Evolutionary conservation across 441 rosid species (phyloP).

Genomic region (Iberis amara): DNA sequence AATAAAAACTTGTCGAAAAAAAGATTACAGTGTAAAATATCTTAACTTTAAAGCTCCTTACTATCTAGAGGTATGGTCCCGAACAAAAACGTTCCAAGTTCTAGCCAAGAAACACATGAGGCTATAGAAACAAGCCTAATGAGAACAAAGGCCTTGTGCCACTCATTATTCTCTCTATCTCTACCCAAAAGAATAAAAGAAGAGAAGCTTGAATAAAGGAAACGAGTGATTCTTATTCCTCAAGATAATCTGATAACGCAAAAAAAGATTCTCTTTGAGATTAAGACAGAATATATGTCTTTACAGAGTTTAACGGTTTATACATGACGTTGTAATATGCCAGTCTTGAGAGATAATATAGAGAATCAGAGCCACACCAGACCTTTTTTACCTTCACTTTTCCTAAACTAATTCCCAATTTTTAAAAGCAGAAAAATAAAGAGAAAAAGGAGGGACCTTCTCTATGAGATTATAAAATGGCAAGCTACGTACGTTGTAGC

Average conservation of each 20-base stretch:
- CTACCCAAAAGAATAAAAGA: conserved; percentile 1
- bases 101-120: conserved; percentile 19
- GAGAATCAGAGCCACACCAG: conserved; percentile 31
- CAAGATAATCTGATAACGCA: conserved; percentile 29
- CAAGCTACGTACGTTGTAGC: conserved; percentile 23
- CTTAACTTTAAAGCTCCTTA: neutral
- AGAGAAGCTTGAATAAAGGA: conserved; percentile 18
- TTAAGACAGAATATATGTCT: conserved; percentile 28
- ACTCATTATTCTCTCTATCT: conserved; percentile 27
- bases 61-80: conserved; percentile 9
- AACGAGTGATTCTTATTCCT: conserved; percentile 32
- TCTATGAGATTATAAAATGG: conserved; percentile 30
- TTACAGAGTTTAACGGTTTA: conserved; percentile 30
- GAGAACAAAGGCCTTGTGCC: conserved; percentile 24
- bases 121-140: conserved; percentile 26
- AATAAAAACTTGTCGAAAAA: neutral
- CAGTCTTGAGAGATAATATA: conserved; percentile 27
- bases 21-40: neutral
- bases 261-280: conserved; percentile 28
- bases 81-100: conserved; percentile 17
- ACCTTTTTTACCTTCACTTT: conserved; percentile 3
- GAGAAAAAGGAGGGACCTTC: conserved; percentile 30
- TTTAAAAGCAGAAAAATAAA: conserved; percentile 15
- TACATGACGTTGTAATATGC: conserved; percentile 28
- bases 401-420: conserved; percentile 11